Conservation (phyloP, 192 early-diverging fungal species). For the Entomortierella parvispora region DNA sequence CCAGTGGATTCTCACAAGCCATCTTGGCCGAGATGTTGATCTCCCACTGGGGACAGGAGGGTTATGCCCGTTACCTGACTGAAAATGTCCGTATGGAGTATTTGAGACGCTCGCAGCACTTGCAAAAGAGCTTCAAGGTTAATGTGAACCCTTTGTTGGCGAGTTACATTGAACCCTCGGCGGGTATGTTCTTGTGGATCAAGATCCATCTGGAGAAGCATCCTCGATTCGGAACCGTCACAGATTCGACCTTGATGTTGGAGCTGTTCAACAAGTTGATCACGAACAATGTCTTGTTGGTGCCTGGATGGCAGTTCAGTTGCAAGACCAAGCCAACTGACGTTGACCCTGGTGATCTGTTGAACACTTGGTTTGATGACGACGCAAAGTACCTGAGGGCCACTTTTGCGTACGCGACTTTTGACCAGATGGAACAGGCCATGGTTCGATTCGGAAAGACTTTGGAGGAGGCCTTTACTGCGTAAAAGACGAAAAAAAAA, state of each 20-base stretch:
- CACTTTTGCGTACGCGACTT: slow-evolving; percentile 67
- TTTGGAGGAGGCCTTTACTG: slow-evolving; percentile 13
- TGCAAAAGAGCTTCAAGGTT: slow-evolving; percentile 65
- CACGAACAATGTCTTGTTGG: slow-evolving; percentile 66
- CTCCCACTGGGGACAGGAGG: slow-evolving; percentile 76
- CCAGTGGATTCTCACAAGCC: slow-evolving; percentile 80
- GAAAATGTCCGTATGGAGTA: slow-evolving; percentile 76
- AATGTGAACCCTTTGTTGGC: slow-evolving; percentile 62
- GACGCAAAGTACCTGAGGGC: slow-evolving; percentile 68
- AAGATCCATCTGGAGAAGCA: slow-evolving; percentile 56
- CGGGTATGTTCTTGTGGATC: slow-evolving; percentile 94
- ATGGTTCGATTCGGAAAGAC: slow-evolving; percentile 57
- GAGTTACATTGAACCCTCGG: slow-evolving; percentile 61
- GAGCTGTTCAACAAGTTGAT: slow-evolving; percentile 66
- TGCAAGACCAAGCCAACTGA: slow-evolving; percentile 47
- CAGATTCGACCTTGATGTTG: slow-evolving; percentile 54
- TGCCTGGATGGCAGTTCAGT: slow-evolving; percentile 71
- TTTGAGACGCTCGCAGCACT: slow-evolving; percentile 67
- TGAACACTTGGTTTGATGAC: slow-evolving; percentile 46
- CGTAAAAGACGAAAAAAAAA: slow-evolving; percentile 7
- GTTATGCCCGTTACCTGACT: slow-evolving; percentile 73
- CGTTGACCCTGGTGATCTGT: slow-evolving; percentile 17
- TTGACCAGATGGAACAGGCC: slow-evolving; percentile 64
- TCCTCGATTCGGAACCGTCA: slow-evolving; percentile 34
- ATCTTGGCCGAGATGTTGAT: slow-evolving; percentile 71